These are phyloP conservation scores for Mycogone perniciosa DNA, from an alignment of 2,329 filamentous ascomycete genomes.

Conservation along the genomic window DNA sequence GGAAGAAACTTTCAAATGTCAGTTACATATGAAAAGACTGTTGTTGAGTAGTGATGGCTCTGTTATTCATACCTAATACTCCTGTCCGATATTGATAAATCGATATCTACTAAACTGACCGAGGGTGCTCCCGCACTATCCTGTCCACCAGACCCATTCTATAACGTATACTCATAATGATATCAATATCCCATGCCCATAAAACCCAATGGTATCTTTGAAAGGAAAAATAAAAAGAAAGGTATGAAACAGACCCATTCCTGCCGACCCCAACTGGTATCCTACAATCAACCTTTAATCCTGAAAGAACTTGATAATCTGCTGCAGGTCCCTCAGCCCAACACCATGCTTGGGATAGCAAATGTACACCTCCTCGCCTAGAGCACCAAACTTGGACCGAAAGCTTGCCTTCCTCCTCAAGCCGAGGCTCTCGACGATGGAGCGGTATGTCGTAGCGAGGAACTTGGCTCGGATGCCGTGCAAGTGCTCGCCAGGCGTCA, in stretches of 20 bases:
- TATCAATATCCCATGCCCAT: no score
- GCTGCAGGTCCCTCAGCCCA: slow-evolving; percentile 72
- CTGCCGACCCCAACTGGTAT: neutral
- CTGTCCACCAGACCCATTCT: no score
- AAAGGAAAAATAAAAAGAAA: neutral
- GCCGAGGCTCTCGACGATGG: slow-evolving; percentile 74
- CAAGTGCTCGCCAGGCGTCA: slow-evolving; percentile 76
- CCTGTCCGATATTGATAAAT: no score
- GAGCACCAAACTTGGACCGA: slow-evolving; percentile 80
- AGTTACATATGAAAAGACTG: no score
- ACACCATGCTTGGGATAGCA: slow-evolving; percentile 84
- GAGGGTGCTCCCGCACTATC: no score
- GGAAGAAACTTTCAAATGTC: no score
- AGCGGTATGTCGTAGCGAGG: slow-evolving; percentile 74
- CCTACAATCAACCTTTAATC: slow-evolving; percentile 38
- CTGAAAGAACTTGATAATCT: slow-evolving; percentile 87
- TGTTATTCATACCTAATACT: no score
- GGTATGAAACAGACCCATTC: neutral
- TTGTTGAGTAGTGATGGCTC: no score
- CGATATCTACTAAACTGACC: no score
- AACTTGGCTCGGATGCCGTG: slow-evolving; percentile 75
- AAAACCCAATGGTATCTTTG: no score
- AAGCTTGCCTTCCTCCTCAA: slow-evolving; percentile 83
- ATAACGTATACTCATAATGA: no score
- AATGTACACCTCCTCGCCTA: slow-evolving; percentile 80